These are phyloP conservation scores for Aquanectria penicillioides DNA, from an alignment of 2,329 filamentous ascomycete species.

Conservation along the genomic window DNA sequence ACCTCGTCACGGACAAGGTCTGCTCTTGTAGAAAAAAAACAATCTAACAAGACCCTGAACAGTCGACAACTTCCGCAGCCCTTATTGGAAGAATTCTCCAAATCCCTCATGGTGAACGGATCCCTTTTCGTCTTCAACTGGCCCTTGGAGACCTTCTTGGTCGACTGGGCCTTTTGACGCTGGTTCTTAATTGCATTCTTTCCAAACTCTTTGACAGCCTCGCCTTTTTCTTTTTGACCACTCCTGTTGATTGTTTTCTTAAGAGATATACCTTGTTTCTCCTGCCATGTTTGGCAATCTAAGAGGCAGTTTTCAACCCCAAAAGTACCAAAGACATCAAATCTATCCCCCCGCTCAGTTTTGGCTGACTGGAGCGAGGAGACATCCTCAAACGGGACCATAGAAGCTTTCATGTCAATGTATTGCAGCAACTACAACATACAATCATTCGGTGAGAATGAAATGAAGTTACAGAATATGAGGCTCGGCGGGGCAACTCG, in stretches of 20 bases:
- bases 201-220: background rate
- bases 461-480: too few species aligned
- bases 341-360: too few species aligned
- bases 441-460: too few species aligned
- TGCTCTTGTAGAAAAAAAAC: background rate
- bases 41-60: background rate
- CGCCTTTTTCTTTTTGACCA: background rate
- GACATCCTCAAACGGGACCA: too few species aligned
- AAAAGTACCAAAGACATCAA: background rate
- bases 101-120: background rate
- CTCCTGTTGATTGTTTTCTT: background rate
- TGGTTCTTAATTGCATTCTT: background rate
- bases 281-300: constrained; percentile 3
- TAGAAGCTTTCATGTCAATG: too few species aligned
- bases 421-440: too few species aligned
- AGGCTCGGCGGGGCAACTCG: too few species aligned
- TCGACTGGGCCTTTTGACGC: background rate
- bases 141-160: background rate
- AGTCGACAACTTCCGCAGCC: background rate
- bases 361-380: too few species aligned
- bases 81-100: background rate
- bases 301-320: background rate
- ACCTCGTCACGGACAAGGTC: background rate
- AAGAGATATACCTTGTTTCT: background rate
- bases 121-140: background rate